A percentile compares a stretch with the other conserved stretches of the same genome.
These are phyloP conservation scores for Samsoniella hepiali DNA, from an alignment of 2,329 filamentous ascomycete genomes.

Conservation along the genomic window DNA sequence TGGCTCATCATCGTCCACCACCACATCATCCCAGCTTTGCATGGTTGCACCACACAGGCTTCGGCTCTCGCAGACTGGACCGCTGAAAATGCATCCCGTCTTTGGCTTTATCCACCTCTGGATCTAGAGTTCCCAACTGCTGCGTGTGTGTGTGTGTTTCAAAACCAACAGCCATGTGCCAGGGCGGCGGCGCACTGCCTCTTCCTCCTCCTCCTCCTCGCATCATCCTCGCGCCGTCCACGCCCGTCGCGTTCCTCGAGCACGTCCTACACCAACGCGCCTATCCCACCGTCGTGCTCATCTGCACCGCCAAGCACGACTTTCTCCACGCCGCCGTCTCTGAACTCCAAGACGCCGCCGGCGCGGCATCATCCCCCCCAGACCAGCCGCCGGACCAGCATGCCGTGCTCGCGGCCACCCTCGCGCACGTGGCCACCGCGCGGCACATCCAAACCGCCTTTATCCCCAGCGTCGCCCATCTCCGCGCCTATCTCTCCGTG, in stretches of 20 bases:
- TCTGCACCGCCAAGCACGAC: constrained; percentile 62
- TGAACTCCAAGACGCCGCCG: constrained; percentile 38
- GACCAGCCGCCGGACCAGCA: constrained; percentile 19
- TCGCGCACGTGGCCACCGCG: constrained; percentile 66
- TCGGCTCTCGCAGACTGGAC: too few relatives aligned
- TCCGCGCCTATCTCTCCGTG: constrained; percentile 71
- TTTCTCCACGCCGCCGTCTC: constrained; percentile 61
- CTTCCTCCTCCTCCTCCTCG: too few relatives aligned
- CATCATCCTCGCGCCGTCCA: constrained; percentile 49
- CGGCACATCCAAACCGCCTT: constrained; percentile 69
- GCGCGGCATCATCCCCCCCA: not conserved
- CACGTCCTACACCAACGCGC: constrained; percentile 57
- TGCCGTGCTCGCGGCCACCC: constrained; percentile 57
- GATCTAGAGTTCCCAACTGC: too few relatives aligned
- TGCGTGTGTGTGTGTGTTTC: not conserved
- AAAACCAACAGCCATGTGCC: not conserved
- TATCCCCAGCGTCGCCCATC: constrained; percentile 69
- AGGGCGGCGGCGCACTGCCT: constrained; percentile 24
- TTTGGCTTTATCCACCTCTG: too few relatives aligned
- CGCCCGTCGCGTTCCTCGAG: constrained; percentile 60
- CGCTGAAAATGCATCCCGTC: too few relatives aligned
- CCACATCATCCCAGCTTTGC: not conserved
- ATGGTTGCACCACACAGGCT: not conserved
- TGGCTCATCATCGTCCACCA: not conserved
- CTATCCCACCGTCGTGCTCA: constrained; percentile 62